A percentile compares a stretch with the other conserved stretches of the same genome.
These are phyloP conservation scores for Rhizoclosmatium sp. DNA, from an alignment of 192 early-diverging fungal species.

Conservation along the genomic window DNA sequence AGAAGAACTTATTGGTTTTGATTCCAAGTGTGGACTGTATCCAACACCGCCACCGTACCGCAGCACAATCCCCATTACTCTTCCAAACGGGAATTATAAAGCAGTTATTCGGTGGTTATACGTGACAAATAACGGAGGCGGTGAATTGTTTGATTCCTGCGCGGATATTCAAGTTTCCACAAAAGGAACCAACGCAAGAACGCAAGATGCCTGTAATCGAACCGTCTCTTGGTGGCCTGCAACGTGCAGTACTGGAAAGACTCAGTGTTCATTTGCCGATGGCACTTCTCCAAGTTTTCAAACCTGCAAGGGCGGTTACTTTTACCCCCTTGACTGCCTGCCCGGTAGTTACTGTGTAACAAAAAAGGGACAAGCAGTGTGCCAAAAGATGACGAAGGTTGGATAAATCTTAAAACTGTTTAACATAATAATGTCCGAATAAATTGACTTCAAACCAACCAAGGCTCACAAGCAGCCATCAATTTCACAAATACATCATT, in stretches of 20 bases:
- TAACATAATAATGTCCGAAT: too few relatives aligned
- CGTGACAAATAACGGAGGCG: not conserved
- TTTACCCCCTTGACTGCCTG: not conserved
- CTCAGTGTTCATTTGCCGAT: not conserved
- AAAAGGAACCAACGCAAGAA: not conserved
- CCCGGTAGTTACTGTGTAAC: not conserved
- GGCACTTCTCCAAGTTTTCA: not conserved
- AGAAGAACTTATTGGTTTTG: not conserved
- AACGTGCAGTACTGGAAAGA: not conserved
- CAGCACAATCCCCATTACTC: not conserved
- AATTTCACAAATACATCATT: not conserved
- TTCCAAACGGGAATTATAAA: slow-evolving; percentile 8
- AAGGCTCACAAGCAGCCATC: too few relatives aligned
- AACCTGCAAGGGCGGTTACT: not conserved
- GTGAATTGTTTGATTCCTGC: slow-evolving; percentile 22
- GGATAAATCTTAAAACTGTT: too few relatives aligned
- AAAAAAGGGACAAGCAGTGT: not conserved
- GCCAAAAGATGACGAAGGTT: not conserved
- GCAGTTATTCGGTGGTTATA: slow-evolving; percentile 8
- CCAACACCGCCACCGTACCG: slow-evolving; percentile 8
- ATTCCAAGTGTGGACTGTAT: slow-evolving; percentile 12
- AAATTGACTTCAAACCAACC: too few relatives aligned
- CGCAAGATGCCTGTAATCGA: not conserved
- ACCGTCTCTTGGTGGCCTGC: not conserved
- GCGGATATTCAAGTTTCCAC: not conserved